Evolutionary conservation across 176 grass and related monocot species (phyloP).

Genomic region (Avena atlantica): DNA sequence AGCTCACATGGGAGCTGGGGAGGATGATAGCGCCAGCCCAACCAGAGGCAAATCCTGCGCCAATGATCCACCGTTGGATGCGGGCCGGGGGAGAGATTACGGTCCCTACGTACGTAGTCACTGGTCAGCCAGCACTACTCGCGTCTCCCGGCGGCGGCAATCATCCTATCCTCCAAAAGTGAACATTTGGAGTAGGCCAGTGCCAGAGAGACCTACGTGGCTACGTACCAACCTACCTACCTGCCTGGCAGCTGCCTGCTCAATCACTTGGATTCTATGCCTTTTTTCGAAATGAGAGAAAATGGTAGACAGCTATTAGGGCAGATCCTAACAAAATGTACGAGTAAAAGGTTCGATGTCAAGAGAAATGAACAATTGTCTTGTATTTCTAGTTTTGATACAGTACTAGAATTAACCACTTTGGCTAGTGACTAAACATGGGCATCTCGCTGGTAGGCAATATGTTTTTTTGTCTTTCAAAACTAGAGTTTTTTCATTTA

Average conservation of each 20-base stretch:
- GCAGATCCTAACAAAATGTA: too few relatives aligned
- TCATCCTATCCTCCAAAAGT: conserved; percentile 33
- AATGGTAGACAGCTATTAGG: too few relatives aligned
- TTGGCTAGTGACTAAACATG: too few relatives aligned
- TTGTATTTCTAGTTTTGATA: too few relatives aligned
- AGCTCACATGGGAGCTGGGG: conserved; percentile 46
- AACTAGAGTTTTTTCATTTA: too few relatives aligned
- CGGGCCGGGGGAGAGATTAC: background rate
- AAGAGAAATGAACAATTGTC: too few relatives aligned
- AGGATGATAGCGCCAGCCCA: conserved; percentile 43
- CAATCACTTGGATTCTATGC: background rate
- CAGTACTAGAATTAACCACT: too few relatives aligned
- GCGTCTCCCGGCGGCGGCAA: background rate
- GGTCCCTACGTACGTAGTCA: background rate
- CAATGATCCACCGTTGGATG: conserved; percentile 42
- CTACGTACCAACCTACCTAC: conserved; percentile 17
- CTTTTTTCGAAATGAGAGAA: background rate
- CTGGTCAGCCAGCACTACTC: background rate
- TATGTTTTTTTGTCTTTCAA: too few relatives aligned
- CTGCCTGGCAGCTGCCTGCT: background rate
- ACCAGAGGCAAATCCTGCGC: background rate
- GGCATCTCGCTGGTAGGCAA: too few relatives aligned
- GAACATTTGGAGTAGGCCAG: conserved; percentile 11
- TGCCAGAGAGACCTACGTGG: background rate
- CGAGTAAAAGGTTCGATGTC: too few relatives aligned